phyloP scores from a whole-genome alignment of 1,139 yeast species.

The Candida neerlandica region DNA sequence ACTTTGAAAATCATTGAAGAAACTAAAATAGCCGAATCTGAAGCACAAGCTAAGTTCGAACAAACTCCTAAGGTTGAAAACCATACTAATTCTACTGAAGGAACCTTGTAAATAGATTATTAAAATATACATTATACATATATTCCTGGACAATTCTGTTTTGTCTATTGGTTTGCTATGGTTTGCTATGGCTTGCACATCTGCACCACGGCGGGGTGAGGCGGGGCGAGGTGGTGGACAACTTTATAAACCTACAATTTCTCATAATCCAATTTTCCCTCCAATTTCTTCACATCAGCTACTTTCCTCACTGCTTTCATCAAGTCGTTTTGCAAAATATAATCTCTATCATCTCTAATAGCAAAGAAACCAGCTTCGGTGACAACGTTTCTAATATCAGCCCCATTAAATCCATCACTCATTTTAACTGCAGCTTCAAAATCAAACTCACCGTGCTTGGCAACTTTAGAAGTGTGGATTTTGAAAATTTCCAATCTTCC shows the following conservation, averaged over 20 bases:
- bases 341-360: slow-evolving; percentile 95
- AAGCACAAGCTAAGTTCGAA: background rate
- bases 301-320: slow-evolving; percentile 99
- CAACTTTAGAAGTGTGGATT: slow-evolving; percentile 84
- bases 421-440: slow-evolving; percentile 96
- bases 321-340: slow-evolving; percentile 88
- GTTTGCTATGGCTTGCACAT: too few species aligned
- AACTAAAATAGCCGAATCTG: slow-evolving; percentile 7
- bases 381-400: slow-evolving; percentile 94
- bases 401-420: slow-evolving; percentile 99
- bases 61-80: background rate
- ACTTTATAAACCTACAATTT: slow-evolving; percentile 52
- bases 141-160: background rate
- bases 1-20: slow-evolving; percentile 20
- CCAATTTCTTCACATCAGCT: slow-evolving; percentile 94
- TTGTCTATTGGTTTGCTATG: too few species aligned
- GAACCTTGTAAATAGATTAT: slow-evolving; percentile 3
- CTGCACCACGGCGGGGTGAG: too few species aligned
- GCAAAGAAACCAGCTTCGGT: slow-evolving; percentile 99
- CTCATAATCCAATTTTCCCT: slow-evolving; percentile 93
- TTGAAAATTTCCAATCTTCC: slow-evolving; percentile 95
- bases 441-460: slow-evolving; percentile 94
- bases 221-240: too few species aligned
- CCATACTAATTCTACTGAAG: background rate
- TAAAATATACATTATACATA: background rate